Conservation (phyloP, 805 yeast species). For the Saccharomycopsis olivae region DNA sequence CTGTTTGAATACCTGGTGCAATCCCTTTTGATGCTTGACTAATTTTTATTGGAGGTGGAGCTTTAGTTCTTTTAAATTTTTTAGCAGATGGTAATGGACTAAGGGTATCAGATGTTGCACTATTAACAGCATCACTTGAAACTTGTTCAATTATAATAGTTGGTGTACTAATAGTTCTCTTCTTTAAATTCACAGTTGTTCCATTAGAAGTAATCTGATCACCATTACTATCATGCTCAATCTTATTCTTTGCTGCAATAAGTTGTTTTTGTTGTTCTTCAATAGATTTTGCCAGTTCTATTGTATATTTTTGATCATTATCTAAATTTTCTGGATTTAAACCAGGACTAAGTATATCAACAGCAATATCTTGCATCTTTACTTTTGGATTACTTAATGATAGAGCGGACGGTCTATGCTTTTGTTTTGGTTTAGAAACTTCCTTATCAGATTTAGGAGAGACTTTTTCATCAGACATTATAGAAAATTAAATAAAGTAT, state of each 20-base stretch:
- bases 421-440: slow-evolving; percentile 8
- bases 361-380: slow-evolving; percentile 17
- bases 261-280: slow-evolving; percentile 16
- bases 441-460: too few relatives aligned
- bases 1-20: slow-evolving; percentile 25
- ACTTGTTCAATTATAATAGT: slow-evolving; percentile 17
- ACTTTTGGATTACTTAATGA: slow-evolving; percentile 6
- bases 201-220: not conserved
- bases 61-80: slow-evolving; percentile 22
- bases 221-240: not conserved
- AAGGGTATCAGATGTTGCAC: not conserved
- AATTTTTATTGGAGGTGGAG: slow-evolving; percentile 25
- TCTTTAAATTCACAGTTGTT: slow-evolving; percentile 1
- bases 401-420: slow-evolving; percentile 18
- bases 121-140: slow-evolving; percentile 1
- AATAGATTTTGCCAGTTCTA: slow-evolving; percentile 14
- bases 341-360: slow-evolving; percentile 17
- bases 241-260: slow-evolving; percentile 11
- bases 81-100: slow-evolving; percentile 20
- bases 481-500: too few relatives aligned
- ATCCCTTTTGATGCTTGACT: slow-evolving; percentile 15
- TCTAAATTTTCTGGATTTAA: slow-evolving; percentile 6
- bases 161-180: slow-evolving; percentile 10
- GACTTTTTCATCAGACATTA: not conserved
- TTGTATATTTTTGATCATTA: slow-evolving; percentile 10